These are phyloP conservation scores for Metarhizium brunneum DNA, from an alignment of 2,329 filamentous ascomycete species.

Conservation along the genomic window DNA sequence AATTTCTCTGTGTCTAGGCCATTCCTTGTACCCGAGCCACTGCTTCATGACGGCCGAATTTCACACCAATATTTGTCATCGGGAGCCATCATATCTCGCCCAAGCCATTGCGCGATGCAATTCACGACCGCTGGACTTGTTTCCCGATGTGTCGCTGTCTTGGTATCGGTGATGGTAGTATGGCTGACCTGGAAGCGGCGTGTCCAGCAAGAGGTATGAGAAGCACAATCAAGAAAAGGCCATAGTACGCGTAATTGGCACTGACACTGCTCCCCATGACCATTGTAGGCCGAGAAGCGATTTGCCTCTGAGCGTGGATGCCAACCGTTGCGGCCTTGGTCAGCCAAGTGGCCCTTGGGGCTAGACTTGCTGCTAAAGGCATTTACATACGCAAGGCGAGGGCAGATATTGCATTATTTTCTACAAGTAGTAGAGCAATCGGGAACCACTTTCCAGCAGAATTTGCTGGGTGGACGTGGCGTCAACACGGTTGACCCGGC, in stretches of 20 bases:
- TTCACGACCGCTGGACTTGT: too few relatives aligned
- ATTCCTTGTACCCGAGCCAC: too few relatives aligned
- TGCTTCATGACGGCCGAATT: too few relatives aligned
- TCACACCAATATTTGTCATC: too few relatives aligned
- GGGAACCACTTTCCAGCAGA: conserved; percentile 6
- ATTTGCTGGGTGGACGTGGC: conserved; percentile 1
- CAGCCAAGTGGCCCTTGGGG: conserved; percentile 2
- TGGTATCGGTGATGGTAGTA: conserved; percentile 6
- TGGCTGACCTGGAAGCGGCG: background rate
- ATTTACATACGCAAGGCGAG: background rate
- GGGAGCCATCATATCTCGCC: too few relatives aligned
- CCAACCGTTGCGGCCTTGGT: conserved; percentile 3
- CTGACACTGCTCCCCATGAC: background rate
- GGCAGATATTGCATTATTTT: conserved; percentile 4
- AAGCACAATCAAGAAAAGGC: background rate
- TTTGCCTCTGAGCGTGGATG: conserved; percentile 4
- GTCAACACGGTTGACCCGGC: conserved; percentile 26
- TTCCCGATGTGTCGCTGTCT: background rate
- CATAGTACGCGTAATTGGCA: too few relatives aligned
- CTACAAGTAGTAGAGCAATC: conserved; percentile 3
- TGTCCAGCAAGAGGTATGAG: background rate
- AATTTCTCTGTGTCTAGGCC: too few relatives aligned
- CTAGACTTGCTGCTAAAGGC: conserved; percentile 1
- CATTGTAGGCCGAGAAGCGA: background rate
- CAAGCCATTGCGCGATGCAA: too few relatives aligned